Base-by-base conservation (phyloP, 805 yeast genomes). In the Pichia kluyveri region DNA sequence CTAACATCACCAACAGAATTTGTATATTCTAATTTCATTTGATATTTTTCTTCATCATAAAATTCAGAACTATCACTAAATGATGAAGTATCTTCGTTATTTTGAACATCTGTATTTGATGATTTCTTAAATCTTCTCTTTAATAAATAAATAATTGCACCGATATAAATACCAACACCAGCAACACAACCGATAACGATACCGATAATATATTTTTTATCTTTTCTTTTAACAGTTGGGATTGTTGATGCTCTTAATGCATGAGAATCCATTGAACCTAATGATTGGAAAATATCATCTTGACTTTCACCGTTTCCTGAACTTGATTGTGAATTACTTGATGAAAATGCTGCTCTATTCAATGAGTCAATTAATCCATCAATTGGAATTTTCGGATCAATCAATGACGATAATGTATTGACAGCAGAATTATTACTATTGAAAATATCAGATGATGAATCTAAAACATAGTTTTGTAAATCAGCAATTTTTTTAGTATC, bases 151-250 rank as follows among this genome's bases (percentile, higher is more conserved):
- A 54, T 31, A 41, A 45, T 37, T 27, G 38, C 55, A 31, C 45
- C 47, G 17, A 51, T 31, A 61, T 86, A 85, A 10, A 77, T 68
- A 8, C 76, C 69, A 42, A 86, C 82, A 47, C 96, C 97, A 14
- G 77, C 79, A 31, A 86, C 80, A 8, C 95, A 80, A 42, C 97
- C 96, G 39, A 87, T 73, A 14, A 91, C 82, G 46, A 89, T 77
- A 37, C 95, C 96, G 27, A 85, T 82, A 26, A 86, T 73, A 52
- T 73, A 73, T 8, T 57, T 54, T 5, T 58, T 63, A 43, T 44
- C 50, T 15, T 18, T 41, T 28, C 9, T 40, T n/a, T 43, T 23
- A 31, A 15, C 38, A 15, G 45, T 23, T 26, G 43, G 42, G 8
- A 51, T 39, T 37, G 48, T 27, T 27, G 54, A 42, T 11, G 56